Conservation (phyloP, 495 filamentous ascomycete genomes). For the Opeltia flavorubescens region DNA sequence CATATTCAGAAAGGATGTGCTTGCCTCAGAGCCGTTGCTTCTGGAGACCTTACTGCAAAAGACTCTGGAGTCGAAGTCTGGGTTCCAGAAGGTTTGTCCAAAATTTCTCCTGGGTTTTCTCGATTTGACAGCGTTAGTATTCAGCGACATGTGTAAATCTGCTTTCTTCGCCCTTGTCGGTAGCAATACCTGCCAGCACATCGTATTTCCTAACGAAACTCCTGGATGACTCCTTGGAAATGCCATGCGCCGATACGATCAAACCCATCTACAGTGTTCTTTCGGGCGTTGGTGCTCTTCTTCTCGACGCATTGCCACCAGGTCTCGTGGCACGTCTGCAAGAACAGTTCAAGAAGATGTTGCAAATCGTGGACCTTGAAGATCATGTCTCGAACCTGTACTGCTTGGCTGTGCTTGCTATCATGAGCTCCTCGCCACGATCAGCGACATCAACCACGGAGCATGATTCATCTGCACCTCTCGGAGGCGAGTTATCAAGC, state of each 20-base stretch:
- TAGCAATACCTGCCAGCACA: constrained; percentile 27
- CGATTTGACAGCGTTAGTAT: constrained; percentile 19
- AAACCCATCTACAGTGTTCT: constrained; percentile 30
- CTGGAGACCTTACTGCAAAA: constrained; percentile 30
- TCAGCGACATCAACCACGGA: not conserved
- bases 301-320: constrained; percentile 23
- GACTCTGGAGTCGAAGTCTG: constrained; percentile 15
- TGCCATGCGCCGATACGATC: constrained; percentile 27
- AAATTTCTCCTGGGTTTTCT: not conserved
- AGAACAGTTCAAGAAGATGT: constrained; percentile 28
- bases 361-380: constrained; percentile 31
- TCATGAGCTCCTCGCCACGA: constrained; percentile 19
- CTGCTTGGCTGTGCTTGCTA: constrained; percentile 35
- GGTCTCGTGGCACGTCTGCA: constrained; percentile 32
- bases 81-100: constrained; percentile 22
- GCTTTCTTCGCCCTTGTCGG: constrained; percentile 26
- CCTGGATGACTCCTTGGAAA: constrained; percentile 20
- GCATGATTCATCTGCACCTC: not conserved
- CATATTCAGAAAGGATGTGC: constrained; percentile 25
- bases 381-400: constrained; percentile 32
- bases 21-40: constrained; percentile 27
- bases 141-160: constrained; percentile 24
- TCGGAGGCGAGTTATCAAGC: not conserved
- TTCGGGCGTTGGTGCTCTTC: constrained; percentile 18
- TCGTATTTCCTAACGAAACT: constrained; percentile 27